phyloP scores from a whole-genome alignment of 176 grass and related monocot genomes.

The Oropetium thomaeum region DNA sequence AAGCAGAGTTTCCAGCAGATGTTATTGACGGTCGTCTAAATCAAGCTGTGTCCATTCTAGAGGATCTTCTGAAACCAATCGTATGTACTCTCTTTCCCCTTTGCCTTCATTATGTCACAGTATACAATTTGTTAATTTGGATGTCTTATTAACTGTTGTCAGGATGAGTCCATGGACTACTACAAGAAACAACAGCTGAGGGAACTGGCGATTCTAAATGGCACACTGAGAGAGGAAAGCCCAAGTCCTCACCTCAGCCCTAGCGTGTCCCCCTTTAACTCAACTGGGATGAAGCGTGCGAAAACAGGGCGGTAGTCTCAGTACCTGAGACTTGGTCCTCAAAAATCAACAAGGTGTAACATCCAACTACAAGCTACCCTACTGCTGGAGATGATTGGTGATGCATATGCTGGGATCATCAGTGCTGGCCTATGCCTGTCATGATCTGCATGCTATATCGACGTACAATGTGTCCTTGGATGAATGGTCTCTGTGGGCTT shows the following conservation, averaged over 20 bases:
- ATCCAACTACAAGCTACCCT: slow-evolving; percentile 35
- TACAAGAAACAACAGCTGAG: slow-evolving; percentile 96
- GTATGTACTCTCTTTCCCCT: slow-evolving; percentile 35
- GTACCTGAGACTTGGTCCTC: neutral
- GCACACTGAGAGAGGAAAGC: slow-evolving; percentile 90
- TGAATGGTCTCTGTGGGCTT: slow-evolving; percentile 46
- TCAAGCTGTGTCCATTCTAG: slow-evolving; percentile 79
- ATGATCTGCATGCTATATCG: slow-evolving; percentile 44
- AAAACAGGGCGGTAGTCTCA: slow-evolving; percentile 73
- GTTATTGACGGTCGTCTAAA: slow-evolving; percentile 75
- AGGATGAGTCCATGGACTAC: slow-evolving; percentile 99
- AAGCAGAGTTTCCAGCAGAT: slow-evolving; percentile 91
- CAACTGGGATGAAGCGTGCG: slow-evolving; percentile 81
- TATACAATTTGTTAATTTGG: slow-evolving; percentile 7
- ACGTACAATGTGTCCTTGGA: slow-evolving; percentile 29
- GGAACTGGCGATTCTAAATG: slow-evolving; percentile 91
- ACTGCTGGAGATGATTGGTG: slow-evolving; percentile 53
- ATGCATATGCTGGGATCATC: slow-evolving; percentile 51
- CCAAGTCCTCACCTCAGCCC: slow-evolving; percentile 80
- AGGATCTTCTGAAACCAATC: slow-evolving; percentile 96
- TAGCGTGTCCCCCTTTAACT: slow-evolving; percentile 88
- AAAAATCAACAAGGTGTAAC: slow-evolving; percentile 5
- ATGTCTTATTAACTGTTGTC: slow-evolving; percentile 20
- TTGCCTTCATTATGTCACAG: neutral
- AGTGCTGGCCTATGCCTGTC: slow-evolving; percentile 51